phyloP scores from a whole-genome alignment of 2,329 filamentous ascomycete genomes.

The Sporothrix phasma region DNA sequence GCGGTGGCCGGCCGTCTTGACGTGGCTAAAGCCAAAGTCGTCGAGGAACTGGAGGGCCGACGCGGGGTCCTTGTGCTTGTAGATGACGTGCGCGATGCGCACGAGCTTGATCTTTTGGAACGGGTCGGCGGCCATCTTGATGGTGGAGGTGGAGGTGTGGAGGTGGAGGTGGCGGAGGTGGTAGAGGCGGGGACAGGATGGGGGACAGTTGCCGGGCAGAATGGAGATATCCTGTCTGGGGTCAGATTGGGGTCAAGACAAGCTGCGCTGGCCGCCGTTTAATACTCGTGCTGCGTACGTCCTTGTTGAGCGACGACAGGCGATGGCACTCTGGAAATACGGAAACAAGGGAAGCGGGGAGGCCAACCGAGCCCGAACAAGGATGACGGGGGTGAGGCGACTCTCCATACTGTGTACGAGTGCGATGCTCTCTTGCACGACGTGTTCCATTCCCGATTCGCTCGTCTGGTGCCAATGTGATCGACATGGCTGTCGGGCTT shows the following conservation, averaged over 20 bases:
- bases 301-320: too few species aligned
- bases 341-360: background rate
- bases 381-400: background rate
- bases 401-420: too few species aligned
- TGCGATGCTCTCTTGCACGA: too few species aligned
- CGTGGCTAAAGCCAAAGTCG: slow-evolving; percentile 39
- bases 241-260: too few species aligned
- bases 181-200: background rate
- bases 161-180: background rate
- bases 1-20: slow-evolving; percentile 30
- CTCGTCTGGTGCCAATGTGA: slow-evolving; percentile 9
- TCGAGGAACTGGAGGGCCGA: slow-evolving; percentile 33
- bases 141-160: background rate
- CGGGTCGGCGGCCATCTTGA: slow-evolving; percentile 15
- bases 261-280: too few species aligned
- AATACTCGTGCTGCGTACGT: too few species aligned
- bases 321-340: slow-evolving; percentile 4
- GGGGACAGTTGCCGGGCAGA: too few species aligned
- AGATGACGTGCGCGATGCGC: slow-evolving; percentile 37
- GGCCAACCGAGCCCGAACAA: background rate
- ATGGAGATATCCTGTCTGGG: too few species aligned
- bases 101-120: slow-evolving; percentile 29
- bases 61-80: slow-evolving; percentile 37
- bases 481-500: too few species aligned
- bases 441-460: background rate